A percentile compares a stretch with the other conserved stretches of the same genome.
Evolutionary conservation across 1,284 basidiomycete genomes (phyloP).

Genomic region (Coniferiporia sulphurascens): DNA sequence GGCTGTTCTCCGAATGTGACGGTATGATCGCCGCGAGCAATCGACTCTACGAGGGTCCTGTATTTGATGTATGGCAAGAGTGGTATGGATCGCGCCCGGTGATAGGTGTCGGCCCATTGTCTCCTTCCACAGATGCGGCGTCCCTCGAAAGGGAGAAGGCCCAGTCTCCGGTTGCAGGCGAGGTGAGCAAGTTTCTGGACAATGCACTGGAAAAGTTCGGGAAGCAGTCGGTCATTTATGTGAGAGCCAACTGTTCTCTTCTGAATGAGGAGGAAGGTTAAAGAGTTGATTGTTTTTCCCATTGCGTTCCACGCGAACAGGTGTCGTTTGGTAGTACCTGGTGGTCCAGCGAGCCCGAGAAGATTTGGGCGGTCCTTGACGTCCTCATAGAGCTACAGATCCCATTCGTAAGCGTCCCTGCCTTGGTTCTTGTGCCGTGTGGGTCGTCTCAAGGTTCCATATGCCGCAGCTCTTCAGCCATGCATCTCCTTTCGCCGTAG

Average conservation of each 20-base stretch:
- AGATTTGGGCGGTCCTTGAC: slow-evolving; percentile 17
- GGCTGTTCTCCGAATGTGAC: slow-evolving; percentile 11
- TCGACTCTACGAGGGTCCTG: slow-evolving; percentile 1
- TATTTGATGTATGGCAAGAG: slow-evolving; percentile 5
- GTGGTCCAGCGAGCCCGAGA: slow-evolving; percentile 16
- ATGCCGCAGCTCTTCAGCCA: slow-evolving; percentile 14
- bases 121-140: neutral
- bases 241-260: neutral
- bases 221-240: slow-evolving; percentile 15
- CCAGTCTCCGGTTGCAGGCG: neutral
- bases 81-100: neutral
- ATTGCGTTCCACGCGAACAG: neutral
- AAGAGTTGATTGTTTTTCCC: no score
- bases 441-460: neutral
- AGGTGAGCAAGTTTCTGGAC: slow-evolving; percentile 9
- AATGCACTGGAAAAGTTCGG: slow-evolving; percentile 11
- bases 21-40: slow-evolving; percentile 1
- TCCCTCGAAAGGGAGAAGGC: slow-evolving; percentile 1
- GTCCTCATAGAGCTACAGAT: slow-evolving; percentile 10
- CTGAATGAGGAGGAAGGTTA: no score
- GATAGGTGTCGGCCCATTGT: slow-evolving; percentile 4
- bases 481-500: slow-evolving; percentile 2
- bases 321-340: slow-evolving; percentile 18
- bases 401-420: slow-evolving; percentile 14
- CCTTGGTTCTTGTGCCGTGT: neutral